Evolutionary conservation across 371 early-diverging fungal genomes (phyloP).

Genomic region (Syncephalastrum monosporum): DNA sequence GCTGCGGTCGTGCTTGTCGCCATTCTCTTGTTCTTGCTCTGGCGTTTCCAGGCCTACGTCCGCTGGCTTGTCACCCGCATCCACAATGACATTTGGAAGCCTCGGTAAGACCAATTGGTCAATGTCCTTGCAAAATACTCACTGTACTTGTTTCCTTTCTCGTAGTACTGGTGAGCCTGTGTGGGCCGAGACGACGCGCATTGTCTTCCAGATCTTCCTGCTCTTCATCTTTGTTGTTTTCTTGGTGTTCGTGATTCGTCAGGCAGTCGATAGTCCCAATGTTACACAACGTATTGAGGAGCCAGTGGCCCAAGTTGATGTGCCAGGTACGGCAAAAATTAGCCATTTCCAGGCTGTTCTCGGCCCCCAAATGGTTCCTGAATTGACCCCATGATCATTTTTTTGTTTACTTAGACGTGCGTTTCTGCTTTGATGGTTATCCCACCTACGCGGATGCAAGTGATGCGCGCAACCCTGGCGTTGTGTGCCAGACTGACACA

Average conservation of each 20-base stretch:
- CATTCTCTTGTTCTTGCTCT: constrained; percentile 40
- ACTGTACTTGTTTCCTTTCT: background rate
- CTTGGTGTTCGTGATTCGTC: constrained; percentile 45
- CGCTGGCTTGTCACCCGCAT: constrained; percentile 36
- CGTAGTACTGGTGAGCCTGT: constrained; percentile 47
- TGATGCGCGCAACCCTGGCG: constrained; percentile 26
- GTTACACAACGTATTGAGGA: constrained; percentile 41
- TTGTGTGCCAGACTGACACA: constrained; percentile 38
- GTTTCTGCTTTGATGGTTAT: constrained; percentile 51
- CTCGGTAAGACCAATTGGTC: constrained; percentile 22
- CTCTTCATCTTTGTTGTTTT: constrained; percentile 40
- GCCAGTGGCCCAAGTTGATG: constrained; percentile 31
- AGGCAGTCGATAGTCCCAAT: constrained; percentile 46
- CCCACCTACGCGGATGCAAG: constrained; percentile 14
- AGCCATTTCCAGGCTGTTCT: too few species aligned
- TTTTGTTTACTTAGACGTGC: constrained; percentile 27
- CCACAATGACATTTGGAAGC: constrained; percentile 48
- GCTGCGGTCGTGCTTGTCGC: constrained; percentile 31
- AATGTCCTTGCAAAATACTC: background rate
- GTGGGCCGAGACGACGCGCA: constrained; percentile 51
- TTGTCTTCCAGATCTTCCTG: constrained; percentile 39
- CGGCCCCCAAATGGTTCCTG: too few species aligned
- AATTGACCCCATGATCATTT: too few species aligned
- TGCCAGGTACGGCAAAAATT: constrained; percentile 29
- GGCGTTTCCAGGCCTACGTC: constrained; percentile 42